A percentile compares a stretch with the other conserved stretches of the same genome.
phyloP scores from a whole-genome alignment of 257 asterid species.

The Solanum paucissectum region DNA sequence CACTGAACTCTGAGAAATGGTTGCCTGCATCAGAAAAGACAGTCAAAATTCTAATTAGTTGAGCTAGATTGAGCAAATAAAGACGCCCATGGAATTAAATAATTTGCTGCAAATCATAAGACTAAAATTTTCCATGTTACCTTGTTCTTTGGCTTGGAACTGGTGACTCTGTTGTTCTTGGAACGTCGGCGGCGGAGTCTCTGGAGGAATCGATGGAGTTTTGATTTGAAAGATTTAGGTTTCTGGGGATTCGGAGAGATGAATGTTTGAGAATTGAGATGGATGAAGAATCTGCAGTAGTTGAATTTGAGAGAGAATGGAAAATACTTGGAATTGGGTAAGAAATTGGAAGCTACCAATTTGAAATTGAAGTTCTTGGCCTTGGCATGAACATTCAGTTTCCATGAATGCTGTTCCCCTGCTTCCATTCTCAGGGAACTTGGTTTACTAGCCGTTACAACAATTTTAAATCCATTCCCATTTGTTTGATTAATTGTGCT shows the following conservation, averaged over 20 bases:
- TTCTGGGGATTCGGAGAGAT: slow-evolving; percentile 5
- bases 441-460: not conserved
- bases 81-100: not conserved
- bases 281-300: not conserved
- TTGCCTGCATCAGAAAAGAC: not conserved
- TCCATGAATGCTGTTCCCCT: slow-evolving; percentile 12
- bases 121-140: not conserved
- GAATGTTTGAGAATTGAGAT: not conserved
- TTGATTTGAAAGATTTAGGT: slow-evolving; percentile 1
- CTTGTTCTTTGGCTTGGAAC: not conserved
- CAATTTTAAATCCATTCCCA: not conserved
- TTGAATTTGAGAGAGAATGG: slow-evolving; percentile 25
- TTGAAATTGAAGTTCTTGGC: slow-evolving; percentile 20
- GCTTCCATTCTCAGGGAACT: not conserved
- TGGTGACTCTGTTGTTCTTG: not conserved
- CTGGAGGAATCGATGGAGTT: slow-evolving; percentile 7
- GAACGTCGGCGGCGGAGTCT: not conserved
- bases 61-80: not conserved
- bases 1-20: not conserved
- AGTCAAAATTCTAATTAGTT: not conserved
- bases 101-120: not conserved
- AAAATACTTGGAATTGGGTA: slow-evolving; percentile 13
- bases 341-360: slow-evolving; percentile 7
- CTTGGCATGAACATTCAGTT: slow-evolving; percentile 25
- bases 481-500: not conserved